Base-by-base conservation (phyloP, 1,284 basidiomycete genomes). In the Stereum hirsutum region DNA sequence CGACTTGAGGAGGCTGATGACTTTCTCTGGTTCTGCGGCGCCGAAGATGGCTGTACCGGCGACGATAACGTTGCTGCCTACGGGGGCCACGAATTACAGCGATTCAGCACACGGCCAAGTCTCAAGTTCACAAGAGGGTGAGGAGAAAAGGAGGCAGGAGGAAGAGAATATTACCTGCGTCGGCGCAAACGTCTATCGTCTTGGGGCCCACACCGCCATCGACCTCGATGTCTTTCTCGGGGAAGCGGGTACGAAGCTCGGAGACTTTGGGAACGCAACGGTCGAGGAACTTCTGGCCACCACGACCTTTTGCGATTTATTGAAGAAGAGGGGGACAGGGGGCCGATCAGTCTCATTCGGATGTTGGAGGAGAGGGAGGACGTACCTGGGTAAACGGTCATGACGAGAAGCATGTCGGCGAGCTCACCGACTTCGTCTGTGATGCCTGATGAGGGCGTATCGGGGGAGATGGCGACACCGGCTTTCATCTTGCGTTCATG, bases 51-150 rank as follows among this genome's bases (percentile, higher is more conserved):
- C 94, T 6, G 93, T 98, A 15, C 96, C 96, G 7, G 96, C 95
- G 11, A 99, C 96, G 50, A 99, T 92, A 50, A 99, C 93, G 59
- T 99, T 99, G 60, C 92, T 90, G 31, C 92, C 91, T 92, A 55
- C 11, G 41, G n/a, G n/a, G n/a, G 28, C 8, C 28, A n/a, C n/a
- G n/a, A n/a, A n/a, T n/a, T n/a, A n/a, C n/a, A n/a, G n/a, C n/a
- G n/a, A n/a, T n/a, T n/a, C n/a, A n/a, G n/a, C n/a, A n/a, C n/a
- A n/a, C n/a, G n/a, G n/a, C n/a, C n/a, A n/a, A n/a, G n/a, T n/a
- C n/a, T n/a, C n/a, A n/a, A n/a, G n/a, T n/a, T n/a, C n/a, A n/a
- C n/a, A n/a, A n/a, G 28, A 15, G 28, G 28, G 4, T 15, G 28
- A 15, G 28, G 15, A 4, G 15, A 30, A 8, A 8, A 30, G 28